Conservation (phyloP, 163 green algal genomes). For the Prototheca wickerhamii region DNA sequence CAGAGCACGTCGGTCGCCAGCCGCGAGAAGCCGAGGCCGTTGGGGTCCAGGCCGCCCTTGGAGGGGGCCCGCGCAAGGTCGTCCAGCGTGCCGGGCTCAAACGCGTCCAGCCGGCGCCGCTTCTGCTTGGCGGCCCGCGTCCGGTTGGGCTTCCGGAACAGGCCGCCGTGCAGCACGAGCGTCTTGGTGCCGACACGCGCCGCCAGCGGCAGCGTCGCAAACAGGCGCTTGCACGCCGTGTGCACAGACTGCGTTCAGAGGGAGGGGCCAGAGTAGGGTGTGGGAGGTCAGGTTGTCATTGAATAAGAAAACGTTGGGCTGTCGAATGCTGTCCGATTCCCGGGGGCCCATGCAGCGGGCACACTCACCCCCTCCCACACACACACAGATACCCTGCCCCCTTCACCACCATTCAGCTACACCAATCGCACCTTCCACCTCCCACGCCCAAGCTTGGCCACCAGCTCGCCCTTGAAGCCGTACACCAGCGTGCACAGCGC, state of each 20-base stretch:
- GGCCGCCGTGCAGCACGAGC: conserved; percentile 79
- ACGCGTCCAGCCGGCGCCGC: conserved; percentile 1
- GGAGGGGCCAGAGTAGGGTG: not conserved
- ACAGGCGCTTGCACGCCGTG: conserved; percentile 51
- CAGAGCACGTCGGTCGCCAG: conserved; percentile 88
- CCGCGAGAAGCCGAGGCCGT: conserved; percentile 39
- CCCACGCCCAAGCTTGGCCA: conserved; percentile 65
- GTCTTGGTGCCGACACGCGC: conserved; percentile 56
- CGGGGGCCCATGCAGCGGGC: not conserved
- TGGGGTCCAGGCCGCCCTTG: conserved; percentile 83
- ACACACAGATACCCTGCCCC: not conserved
- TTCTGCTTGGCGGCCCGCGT: not conserved
- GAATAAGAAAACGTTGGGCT: not conserved
- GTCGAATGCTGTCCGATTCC: no score
- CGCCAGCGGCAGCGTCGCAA: conserved; percentile 67
- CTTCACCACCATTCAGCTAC: not conserved
- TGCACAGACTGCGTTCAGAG: conserved; percentile 32
- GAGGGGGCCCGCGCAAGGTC: conserved; percentile 51
- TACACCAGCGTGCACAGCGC: conserved; percentile 82
- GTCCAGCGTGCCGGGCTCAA: conserved; percentile 55
- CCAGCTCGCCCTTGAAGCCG: conserved; percentile 82
- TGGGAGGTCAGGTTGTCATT: not conserved
- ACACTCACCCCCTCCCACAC: conserved; percentile 1
- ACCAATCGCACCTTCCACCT: conserved; percentile 31
- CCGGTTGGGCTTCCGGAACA: conserved; percentile 31